Evolutionary conservation across 768 basidiomycete species (phyloP), one percentile per base, ranked within the genome.

Genomic region (Amanita subjunquillea): DNA sequence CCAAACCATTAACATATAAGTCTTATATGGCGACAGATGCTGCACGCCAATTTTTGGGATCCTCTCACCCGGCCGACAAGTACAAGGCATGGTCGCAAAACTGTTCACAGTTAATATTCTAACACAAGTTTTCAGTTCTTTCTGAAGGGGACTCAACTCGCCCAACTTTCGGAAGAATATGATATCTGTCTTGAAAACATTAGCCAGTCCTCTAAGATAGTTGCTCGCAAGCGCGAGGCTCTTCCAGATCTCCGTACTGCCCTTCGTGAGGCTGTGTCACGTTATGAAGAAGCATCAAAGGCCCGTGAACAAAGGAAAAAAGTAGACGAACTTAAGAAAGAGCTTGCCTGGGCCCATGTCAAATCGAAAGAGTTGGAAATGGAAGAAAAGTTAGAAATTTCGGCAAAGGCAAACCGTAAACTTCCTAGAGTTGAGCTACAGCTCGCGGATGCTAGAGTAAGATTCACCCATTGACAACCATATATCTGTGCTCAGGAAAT

Each of bases 301-400:
- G 86, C 89, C 8, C 69, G 83, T 1, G 79, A 87, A 56, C 83
- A 87, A 61, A 78, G 81, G 56, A 69, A 75, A 58, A 85, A 79
- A 64, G 77, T 74, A 3, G 79, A 84, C 34, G 81, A 83, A 32
- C 68, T 91, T 48, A 85, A 86, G 72, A 81, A 79, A 56, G 87
- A 93, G 65, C 67, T 89, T 17, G 91, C 91, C 3, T 96, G 94
- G 93, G 79, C 91, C 12, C 85, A 88, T 59, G 87, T 95, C 20
- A 74, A 72, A 12, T 67, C 69, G 7, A 92, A 93, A 63, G 75
- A 88, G 64, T 66, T 70, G 45, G 88, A 83, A 60, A 53, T 82
- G 63, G 59, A 60, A 45, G 56, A 59, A 20, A 70, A 74, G 49
- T 50, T 67, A 37, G 59, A 64, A 37, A 72, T 73, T 43, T 66